Evolutionary conservation across 139 green algal species (phyloP), one percentile per base, ranked within the genome.

Genomic region (Choricystis sp.): DNA sequence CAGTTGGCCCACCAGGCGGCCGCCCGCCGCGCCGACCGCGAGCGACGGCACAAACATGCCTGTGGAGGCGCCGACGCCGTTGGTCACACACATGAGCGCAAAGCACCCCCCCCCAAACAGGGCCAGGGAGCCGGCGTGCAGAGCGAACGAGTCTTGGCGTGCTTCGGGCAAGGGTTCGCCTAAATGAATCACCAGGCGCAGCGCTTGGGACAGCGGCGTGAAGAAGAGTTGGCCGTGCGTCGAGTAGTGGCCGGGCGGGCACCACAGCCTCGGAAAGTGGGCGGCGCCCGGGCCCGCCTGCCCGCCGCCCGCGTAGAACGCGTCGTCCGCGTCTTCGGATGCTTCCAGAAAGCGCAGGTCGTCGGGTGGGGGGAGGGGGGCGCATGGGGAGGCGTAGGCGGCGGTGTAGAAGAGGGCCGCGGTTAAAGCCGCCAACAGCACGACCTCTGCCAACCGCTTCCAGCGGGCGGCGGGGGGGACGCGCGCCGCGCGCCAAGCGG

Each of bases 21-120:
- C 85, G 25, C 66, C 68, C 0, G 79, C 74, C 0, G 71, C 79
- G 23, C 85, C 83, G 0, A 87, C 62, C 2, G 80, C 62, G 48
- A 92, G 64, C 14, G 73, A 81, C 0, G 84, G 83, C 31, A 92
- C 79, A 71, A 91, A 90, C 14, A 91, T 66, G 19, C 83, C 84
- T 49, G 81, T 83, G 40, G 77, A 70, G 26, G 80, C 77, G 22
- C 82, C 83, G 26, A 86, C 74, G 29, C 85, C 85, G 63, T 85
- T 87, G 16, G 83, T 86, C 61, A 66, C 58, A 23, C 74, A 74
- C 69, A 86, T 86, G 62, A 85, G 68, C 31, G 62, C 29, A 61
- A 74, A 81, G 28, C 74, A 69, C 4, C 80, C 55, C 21, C 80
- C 3, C 2, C 71, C 63, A 48, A 84, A 74, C 19, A 81, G 28